Evolutionary conservation across 345 rosid genomes (phyloP), one percentile per base, ranked within the genome.

Genomic region (Dipteronia sinensis): DNA sequence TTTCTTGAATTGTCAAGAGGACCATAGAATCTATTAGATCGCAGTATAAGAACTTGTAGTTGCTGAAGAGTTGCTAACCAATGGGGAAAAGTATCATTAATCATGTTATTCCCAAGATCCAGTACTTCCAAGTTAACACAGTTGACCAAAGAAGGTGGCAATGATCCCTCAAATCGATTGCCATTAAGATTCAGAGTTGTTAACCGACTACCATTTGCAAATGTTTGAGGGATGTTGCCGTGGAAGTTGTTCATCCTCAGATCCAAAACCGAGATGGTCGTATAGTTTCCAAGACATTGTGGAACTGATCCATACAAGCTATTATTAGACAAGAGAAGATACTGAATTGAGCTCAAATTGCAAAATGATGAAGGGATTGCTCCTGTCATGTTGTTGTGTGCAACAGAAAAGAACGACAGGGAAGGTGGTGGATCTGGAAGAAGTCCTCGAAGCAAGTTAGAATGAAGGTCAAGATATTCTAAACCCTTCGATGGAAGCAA

Each of bases 11-110:
- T 10, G 1, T 17, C 2, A 0, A 73, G 27, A 2, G 51, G 4
- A 53, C 78, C 81, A 15, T 34, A 42, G 10, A 67, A 73, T 65
- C 19, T 38, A 15, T 79, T 42, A 9, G 46, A 42, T 8, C 10
- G 46, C 46, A 42, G 46, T 79, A 15, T 2, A 16, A 71, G 74
- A 10, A 71, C 74, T 53, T 27, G 42, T 46, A 71, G 10, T 2
- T 27, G 9, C 0, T 25, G 66, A 23, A 29, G 73, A 74, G 1
- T 40, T 6, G 31, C 42, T 15, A 71, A 16, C 17, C 70, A 68
- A 40, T 13, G 29, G 4, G 68, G 73, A 12, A 61, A 51, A 0
- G 13, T 27, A 4, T 22, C 74, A 0, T 1, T 20, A 8, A 64
- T n/a, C 22, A 11, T 64, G 49, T 80, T 76, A 0, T 29, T 7